These are phyloP conservation scores for Podila epicladia DNA, from an alignment of 192 early-diverging fungal species.

Conservation along the genomic window DNA sequence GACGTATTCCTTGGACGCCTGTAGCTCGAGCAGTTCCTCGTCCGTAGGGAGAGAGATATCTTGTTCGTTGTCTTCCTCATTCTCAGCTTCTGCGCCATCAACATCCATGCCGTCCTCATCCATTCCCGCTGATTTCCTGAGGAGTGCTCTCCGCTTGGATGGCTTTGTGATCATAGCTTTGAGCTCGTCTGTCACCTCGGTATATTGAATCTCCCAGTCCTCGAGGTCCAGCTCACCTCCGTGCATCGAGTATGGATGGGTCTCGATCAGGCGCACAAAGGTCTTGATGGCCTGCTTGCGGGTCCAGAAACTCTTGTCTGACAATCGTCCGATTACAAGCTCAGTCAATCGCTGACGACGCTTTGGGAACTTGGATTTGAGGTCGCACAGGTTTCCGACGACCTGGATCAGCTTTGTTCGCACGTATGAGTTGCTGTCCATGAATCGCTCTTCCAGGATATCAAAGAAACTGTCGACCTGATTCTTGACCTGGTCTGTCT, in stretches of 20 bases:
- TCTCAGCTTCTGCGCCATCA: slow-evolving; percentile 37
- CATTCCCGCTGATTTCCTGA: slow-evolving; percentile 20
- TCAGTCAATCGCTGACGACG: slow-evolving; percentile 74
- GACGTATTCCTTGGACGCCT: slow-evolving; percentile 27
- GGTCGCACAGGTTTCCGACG: slow-evolving; percentile 78
- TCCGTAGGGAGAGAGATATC: slow-evolving; percentile 47
- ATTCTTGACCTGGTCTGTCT: slow-evolving; percentile 71
- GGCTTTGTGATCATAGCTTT: slow-evolving; percentile 60
- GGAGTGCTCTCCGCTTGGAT: slow-evolving; percentile 19
- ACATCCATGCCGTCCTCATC: slow-evolving; percentile 40
- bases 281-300: slow-evolving; percentile 92
- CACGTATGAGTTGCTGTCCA: slow-evolving; percentile 87
- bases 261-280: slow-evolving; percentile 80
- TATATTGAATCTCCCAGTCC: slow-evolving; percentile 74
- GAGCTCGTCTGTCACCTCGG: slow-evolving; percentile 74
- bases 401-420: slow-evolving; percentile 92
- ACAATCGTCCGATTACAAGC: slow-evolving; percentile 79
- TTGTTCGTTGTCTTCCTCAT: slow-evolving; percentile 29
- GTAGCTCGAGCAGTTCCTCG: slow-evolving; percentile 33
- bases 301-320: slow-evolving; percentile 91
- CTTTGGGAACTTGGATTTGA: slow-evolving; percentile 77
- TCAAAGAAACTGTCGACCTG: slow-evolving; percentile 91
- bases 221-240: slow-evolving; percentile 79
- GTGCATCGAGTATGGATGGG: slow-evolving; percentile 91
- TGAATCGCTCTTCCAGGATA: slow-evolving; percentile 90